Evolutionary conservation across 169 alveolate species (phyloP).

Genomic region (Plasmodium vinckei): DNA sequence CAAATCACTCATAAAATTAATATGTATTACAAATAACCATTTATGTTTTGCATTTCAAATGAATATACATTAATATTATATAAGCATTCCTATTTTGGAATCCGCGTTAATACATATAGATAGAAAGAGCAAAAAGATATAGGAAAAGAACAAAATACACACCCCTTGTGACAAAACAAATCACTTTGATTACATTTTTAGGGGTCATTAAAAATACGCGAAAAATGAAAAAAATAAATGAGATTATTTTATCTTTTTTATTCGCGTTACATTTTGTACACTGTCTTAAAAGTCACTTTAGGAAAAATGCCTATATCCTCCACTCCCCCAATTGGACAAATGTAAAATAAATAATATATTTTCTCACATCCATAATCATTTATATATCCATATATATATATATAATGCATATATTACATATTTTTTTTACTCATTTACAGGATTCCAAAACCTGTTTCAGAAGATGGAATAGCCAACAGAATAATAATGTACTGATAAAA

Average conservation of each 20-base stretch:
- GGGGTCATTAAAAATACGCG: slow-evolving; percentile 2
- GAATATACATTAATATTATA: no score
- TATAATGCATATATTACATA: background rate
- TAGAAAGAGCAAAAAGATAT: no score
- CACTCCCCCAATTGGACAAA: slow-evolving; percentile 44
- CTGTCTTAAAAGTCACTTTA: slow-evolving; percentile 56
- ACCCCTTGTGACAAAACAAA: no score
- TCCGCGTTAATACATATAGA: no score
- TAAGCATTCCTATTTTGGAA: no score
- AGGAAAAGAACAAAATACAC: no score
- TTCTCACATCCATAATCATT: background rate
- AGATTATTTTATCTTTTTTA: slow-evolving; percentile 30
- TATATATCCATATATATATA: background rate
- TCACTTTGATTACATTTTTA: no score
- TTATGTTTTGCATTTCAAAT: no score
- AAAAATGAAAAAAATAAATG: slow-evolving; percentile 50
- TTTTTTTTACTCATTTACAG: slow-evolving; percentile 6
- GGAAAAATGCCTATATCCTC: slow-evolving; percentile 66
- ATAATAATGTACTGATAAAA: slow-evolving; percentile 56
- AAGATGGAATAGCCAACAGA: slow-evolving; percentile 74
- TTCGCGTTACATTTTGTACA: slow-evolving; percentile 29
- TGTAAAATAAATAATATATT: slow-evolving; percentile 32
- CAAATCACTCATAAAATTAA: no score
- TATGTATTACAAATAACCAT: no score
- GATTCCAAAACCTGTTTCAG: slow-evolving; percentile 33